Evolutionary conservation across 2,329 filamentous ascomycete genomes (phyloP).

Genomic region (Zalaria obscura): DNA sequence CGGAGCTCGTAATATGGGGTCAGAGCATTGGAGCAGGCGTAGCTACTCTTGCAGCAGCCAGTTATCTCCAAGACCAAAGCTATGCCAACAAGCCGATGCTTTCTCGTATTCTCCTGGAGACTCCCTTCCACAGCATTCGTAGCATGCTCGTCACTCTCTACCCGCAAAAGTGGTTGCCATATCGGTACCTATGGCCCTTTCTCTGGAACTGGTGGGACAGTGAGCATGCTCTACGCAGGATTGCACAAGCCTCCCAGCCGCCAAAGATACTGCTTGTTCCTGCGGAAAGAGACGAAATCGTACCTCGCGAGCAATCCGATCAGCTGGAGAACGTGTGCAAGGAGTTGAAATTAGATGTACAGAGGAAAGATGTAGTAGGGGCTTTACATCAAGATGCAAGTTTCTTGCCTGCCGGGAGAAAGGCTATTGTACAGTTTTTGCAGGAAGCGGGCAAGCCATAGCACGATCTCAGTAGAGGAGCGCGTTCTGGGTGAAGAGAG

Average conservation of each 20-base stretch:
- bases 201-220: conserved; percentile 47
- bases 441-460: not conserved
- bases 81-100: conserved; percentile 5
- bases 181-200: conserved; percentile 61
- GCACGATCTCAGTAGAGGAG: too few species aligned
- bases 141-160: conserved; percentile 61
- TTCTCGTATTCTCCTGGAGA: conserved; percentile 53
- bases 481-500: too few species aligned
- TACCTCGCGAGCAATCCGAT: conserved; percentile 42
- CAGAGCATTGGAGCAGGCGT: conserved; percentile 65
- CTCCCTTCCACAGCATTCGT: conserved; percentile 57
- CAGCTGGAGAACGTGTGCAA: conserved; percentile 33
- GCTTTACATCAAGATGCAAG: conserved; percentile 37
- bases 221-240: conserved; percentile 22
- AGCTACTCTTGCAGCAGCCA: conserved; percentile 45
- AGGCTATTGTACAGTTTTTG: conserved; percentile 20
- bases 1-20: conserved; percentile 51
- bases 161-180: conserved; percentile 67
- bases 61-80: conserved; percentile 23
- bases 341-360: conserved; percentile 19
- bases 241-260: conserved; percentile 14
- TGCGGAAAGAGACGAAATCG: conserved; percentile 41
- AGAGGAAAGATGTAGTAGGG: conserved; percentile 25
- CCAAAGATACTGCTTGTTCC: conserved; percentile 38
- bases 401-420: conserved; percentile 27